Percentiles rank a stretch among this genome's conserved stretches.
These are phyloP conservation scores for Pseudogymnoascus sp. DNA, from an alignment of 2,329 filamentous ascomycete species.

Conservation along the genomic window DNA sequence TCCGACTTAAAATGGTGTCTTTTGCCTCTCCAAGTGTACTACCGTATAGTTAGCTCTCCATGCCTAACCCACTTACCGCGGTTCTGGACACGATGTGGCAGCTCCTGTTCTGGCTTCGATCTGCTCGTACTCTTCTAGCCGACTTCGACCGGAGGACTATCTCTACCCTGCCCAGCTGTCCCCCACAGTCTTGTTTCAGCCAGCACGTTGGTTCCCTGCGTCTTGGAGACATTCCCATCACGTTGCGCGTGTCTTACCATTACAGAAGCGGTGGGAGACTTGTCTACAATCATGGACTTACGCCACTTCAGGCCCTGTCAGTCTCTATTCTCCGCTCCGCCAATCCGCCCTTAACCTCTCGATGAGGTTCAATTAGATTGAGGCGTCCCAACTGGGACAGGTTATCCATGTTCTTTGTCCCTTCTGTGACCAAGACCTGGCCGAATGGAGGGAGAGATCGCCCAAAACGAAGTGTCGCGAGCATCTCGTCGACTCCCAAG, in stretches of 20 bases:
- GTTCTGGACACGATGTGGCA: background rate
- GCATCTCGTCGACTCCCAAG: background rate
- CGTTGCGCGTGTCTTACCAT: constrained; percentile 3
- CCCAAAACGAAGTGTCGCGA: background rate
- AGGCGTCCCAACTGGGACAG: background rate
- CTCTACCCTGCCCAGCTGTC: background rate
- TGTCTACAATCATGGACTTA: background rate
- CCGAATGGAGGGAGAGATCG: background rate
- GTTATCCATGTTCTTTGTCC: background rate
- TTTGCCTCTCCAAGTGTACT: background rate
- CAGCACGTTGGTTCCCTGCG: background rate
- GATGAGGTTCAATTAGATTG: background rate
- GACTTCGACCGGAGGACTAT: background rate
- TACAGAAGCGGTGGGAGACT: background rate
- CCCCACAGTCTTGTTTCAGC: background rate
- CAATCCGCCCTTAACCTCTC: background rate
- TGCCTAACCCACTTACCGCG: background rate
- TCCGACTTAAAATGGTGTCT: background rate
- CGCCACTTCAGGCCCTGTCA: background rate
- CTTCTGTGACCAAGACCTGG: background rate
- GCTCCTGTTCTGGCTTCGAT: background rate
- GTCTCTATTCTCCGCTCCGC: background rate
- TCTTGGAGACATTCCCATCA: background rate
- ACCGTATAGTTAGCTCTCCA: background rate
- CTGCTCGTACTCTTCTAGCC: background rate